These are phyloP conservation scores for Rhododendron ovatum DNA, from an alignment of 148 eudicot genomes.

Conservation along the genomic window DNA sequence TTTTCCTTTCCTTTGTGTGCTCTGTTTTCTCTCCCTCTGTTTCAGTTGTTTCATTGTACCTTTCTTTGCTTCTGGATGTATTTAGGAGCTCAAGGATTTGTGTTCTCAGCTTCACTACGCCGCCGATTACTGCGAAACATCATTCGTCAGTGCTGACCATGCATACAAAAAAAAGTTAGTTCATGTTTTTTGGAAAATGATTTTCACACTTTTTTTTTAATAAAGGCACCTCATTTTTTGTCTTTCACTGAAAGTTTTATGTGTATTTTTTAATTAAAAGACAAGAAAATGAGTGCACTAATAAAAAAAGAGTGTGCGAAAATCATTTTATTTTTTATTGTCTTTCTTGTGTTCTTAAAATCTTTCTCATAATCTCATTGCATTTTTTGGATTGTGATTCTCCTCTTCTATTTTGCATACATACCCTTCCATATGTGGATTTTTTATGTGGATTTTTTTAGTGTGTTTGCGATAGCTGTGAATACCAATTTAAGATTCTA, in stretches of 20 bases:
- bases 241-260: too few relatives aligned
- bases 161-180: constrained; percentile 43
- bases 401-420: neutral
- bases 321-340: neutral
- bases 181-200: neutral
- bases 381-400: neutral
- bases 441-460: too few relatives aligned
- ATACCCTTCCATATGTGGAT: too few relatives aligned
- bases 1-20: neutral
- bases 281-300: too few relatives aligned
- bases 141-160: constrained; percentile 40
- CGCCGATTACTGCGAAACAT: constrained; percentile 55
- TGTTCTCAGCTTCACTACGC: constrained; percentile 65
- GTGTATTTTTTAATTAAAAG: too few relatives aligned
- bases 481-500: too few relatives aligned
- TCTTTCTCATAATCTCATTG: neutral
- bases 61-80: constrained; percentile 5
- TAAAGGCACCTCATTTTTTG: too few relatives aligned
- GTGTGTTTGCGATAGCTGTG: too few relatives aligned
- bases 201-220: too few relatives aligned
- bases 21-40: neutral
- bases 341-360: neutral
- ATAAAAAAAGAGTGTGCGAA: too few relatives aligned
- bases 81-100: constrained; percentile 56
- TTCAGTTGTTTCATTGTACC: neutral